Evolutionary conservation across 2,329 filamentous ascomycete genomes (phyloP).

Genomic region (Fusarium sp.): DNA sequence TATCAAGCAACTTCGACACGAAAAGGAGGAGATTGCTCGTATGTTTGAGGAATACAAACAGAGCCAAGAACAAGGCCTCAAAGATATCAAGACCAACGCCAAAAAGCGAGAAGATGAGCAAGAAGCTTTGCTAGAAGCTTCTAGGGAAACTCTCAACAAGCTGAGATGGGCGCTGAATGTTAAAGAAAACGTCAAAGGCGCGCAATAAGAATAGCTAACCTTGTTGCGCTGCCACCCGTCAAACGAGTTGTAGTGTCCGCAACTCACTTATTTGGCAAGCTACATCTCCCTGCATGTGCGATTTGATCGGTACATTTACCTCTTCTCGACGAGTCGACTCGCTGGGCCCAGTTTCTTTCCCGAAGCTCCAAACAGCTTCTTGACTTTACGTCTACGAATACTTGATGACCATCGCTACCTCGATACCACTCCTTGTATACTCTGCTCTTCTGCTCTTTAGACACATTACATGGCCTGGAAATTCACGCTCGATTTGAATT

Average conservation of each 20-base stretch:
- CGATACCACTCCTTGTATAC: constrained; percentile 42
- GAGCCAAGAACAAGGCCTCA: constrained; percentile 70
- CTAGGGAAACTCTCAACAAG: constrained; percentile 70
- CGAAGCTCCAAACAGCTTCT: constrained; percentile 13
- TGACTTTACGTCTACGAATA: constrained; percentile 28
- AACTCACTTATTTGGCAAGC: not conserved
- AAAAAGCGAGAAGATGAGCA: constrained; percentile 69
- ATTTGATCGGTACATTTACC: not conserved
- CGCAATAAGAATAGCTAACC: constrained; percentile 52
- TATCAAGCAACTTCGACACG: constrained; percentile 66
- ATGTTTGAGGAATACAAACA: constrained; percentile 73
- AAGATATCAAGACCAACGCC: constrained; percentile 67
- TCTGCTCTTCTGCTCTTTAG: constrained; percentile 27
- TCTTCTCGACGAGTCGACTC: not conserved
- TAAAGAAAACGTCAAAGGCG: constrained; percentile 68
- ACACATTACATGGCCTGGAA: constrained; percentile 40
- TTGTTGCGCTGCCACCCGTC: not conserved
- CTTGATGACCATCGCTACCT: constrained; percentile 30
- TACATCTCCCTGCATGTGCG: not conserved
- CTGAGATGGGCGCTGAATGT: constrained; percentile 78
- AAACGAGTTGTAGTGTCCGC: not conserved
- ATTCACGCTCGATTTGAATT: constrained; percentile 38
- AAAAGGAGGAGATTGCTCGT: constrained; percentile 69
- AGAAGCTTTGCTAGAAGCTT: constrained; percentile 65
- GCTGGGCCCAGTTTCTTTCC: constrained; percentile 7